Evolutionary conservation across 352 stramenopile species (phyloP), one percentile per base, ranked within the genome.

Genomic region (Globisporangium paroecandrum): DNA sequence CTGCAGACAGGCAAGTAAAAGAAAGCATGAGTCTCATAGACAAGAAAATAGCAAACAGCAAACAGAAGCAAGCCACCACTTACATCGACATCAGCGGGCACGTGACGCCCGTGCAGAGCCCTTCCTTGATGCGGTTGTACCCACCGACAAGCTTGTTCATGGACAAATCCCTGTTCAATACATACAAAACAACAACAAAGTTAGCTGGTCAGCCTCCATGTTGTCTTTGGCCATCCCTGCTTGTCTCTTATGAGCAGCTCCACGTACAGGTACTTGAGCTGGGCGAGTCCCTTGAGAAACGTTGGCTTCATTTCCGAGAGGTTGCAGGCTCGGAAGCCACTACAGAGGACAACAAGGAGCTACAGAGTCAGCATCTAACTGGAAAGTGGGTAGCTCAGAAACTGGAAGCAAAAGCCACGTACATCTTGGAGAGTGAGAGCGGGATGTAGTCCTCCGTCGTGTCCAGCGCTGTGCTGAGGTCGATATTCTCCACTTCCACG

Each of bases 81-180:
- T 62, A 74, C 69, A 85, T 83, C 27, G 72, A 82, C 66, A 78
- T 71, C 24, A 85, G 53, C 2, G 76, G 78, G 32, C 78, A 85
- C 41, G 78, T 76, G 41, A 83, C 79, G 58, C 75, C 76, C 7
- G 76, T 74, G 69, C 78, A 83, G 64, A 85, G 74, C 64, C 79
- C 72, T n/a, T 77, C 66, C n/a, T 69, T 76, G 59, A 85, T 80
- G 15, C 76, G 78, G 46, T 72, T 78, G 74, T 85, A 85, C 3
- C 69, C 72, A 12, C 76, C 76, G 2, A 74, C 15, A n/a, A 85
- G 62, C 18, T 82, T 75, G 66, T 85, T 85, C 53, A 75, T 49
- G n/a, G 78, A 85, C 5, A 85, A 54, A 55, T 85, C 78, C 38
- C 71, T 77, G 22, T 47, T 15, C 1, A 10, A 5, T 5, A 18